Percentiles rank a stretch among this genome's conserved stretches.
These are phyloP conservation scores for Suillus variegatus DNA, from an alignment of 768 basidiomycete species.

Conservation along the genomic window DNA sequence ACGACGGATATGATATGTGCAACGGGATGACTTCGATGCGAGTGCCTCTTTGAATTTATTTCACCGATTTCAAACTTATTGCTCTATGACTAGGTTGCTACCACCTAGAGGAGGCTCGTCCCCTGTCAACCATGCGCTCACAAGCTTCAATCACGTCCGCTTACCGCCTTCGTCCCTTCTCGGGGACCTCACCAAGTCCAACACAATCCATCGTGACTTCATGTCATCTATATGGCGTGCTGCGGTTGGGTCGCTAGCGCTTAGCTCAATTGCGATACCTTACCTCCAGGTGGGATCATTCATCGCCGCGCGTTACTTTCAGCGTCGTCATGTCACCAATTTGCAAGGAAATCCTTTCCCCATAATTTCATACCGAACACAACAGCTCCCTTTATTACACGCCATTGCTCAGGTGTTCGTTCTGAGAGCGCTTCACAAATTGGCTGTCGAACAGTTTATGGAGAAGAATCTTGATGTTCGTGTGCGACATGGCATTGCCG, in stretches of 20 bases:
- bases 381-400: conserved; percentile 39
- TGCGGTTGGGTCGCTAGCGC: conserved; percentile 33
- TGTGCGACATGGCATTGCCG: conserved; percentile 30
- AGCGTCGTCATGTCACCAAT: conserved; percentile 23
- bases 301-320: conserved; percentile 34
- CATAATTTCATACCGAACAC: conserved; percentile 43
- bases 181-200: conserved; percentile 21
- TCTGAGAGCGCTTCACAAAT: conserved; percentile 31
- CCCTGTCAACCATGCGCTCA: conserved; percentile 38
- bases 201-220: conserved; percentile 22
- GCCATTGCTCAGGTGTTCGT: conserved; percentile 38
- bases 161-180: conserved; percentile 35
- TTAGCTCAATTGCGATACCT: conserved; percentile 27
- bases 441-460: conserved; percentile 26
- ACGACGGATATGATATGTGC: no score
- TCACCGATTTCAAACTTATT: background rate
- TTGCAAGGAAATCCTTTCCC: conserved; percentile 18
- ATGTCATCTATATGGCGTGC: conserved; percentile 31
- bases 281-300: conserved; percentile 22
- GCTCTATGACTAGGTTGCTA: conserved; percentile 14
- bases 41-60: background rate
- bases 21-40: no score
- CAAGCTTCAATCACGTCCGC: conserved; percentile 37
- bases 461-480: conserved; percentile 21
- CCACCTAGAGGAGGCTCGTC: conserved; percentile 29